Percentiles rank a stretch among this genome's conserved stretches.
These are phyloP conservation scores for Kingdonia uniflora DNA, from an alignment of 164 flowering plant species.

Conservation along the genomic window DNA sequence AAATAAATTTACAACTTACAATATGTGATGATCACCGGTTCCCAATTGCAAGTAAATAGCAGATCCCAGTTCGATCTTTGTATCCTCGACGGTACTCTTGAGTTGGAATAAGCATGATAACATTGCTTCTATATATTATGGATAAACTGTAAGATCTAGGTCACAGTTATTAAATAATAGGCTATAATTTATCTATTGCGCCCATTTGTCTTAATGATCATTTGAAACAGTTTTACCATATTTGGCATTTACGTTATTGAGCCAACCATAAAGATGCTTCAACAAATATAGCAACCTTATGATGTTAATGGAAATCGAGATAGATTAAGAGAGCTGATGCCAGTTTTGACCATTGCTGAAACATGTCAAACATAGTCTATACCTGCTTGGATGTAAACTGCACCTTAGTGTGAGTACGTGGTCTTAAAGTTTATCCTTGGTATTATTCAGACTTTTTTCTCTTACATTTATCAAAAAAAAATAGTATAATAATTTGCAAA, in stretches of 20 bases:
- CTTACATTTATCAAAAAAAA: conserved; percentile 27
- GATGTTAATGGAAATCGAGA: conserved; percentile 30
- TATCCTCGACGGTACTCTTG: conserved; percentile 55
- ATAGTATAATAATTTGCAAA: background rate
- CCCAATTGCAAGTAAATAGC: conserved; percentile 63
- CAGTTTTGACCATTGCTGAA: conserved; percentile 59
- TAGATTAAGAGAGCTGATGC: conserved; percentile 45
- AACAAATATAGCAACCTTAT: conserved; percentile 36
- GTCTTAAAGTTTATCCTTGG: conserved; percentile 62
- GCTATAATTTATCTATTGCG: too few relatives aligned
- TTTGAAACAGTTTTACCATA: too few relatives aligned
- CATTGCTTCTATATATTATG: conserved; percentile 31
- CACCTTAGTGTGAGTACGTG: conserved; percentile 56
- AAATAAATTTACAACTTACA: conserved; percentile 40
- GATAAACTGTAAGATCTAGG: too few relatives aligned
- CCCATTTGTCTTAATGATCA: too few relatives aligned
- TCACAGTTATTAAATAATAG: too few relatives aligned
- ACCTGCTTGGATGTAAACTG: conserved; percentile 59
- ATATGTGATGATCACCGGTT: conserved; percentile 67
- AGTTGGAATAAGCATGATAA: conserved; percentile 56
- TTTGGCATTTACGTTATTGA: too few relatives aligned
- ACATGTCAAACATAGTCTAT: conserved; percentile 61
- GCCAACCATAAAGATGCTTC: too few relatives aligned
- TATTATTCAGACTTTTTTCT: conserved; percentile 58
- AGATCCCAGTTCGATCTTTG: conserved; percentile 35